A percentile compares a stretch with the other conserved stretches of the same genome.
phyloP scores from a whole-genome alignment of 2,329 filamentous ascomycete species.

The Penicillium griseofulvum region DNA sequence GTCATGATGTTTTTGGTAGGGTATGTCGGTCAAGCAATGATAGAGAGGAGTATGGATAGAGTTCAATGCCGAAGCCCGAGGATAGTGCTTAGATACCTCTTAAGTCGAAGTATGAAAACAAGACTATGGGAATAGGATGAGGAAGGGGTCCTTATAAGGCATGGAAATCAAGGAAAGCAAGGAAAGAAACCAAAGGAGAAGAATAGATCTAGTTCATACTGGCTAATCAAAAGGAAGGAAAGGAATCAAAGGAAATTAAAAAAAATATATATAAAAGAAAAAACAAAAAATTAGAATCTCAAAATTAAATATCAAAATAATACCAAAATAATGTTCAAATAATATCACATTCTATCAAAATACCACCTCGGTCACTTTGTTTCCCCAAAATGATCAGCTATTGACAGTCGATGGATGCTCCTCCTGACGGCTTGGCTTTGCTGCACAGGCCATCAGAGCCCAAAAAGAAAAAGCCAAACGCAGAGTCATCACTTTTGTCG shows the following conservation, averaged over 20 bases:
- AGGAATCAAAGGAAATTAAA: not conserved
- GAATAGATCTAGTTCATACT: slow-evolving; percentile 1
- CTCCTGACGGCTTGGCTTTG: slow-evolving; percentile 6
- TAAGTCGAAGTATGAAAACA: not conserved
- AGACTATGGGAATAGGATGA: not conserved
- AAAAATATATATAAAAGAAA: not conserved
- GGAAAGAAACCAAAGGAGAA: not conserved
- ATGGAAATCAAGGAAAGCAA: not conserved
- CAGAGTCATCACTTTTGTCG: not conserved
- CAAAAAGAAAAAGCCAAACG: not conserved
- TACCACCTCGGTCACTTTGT: not conserved
- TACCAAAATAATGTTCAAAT: no score
- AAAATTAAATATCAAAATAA: not conserved
- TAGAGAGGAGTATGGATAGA: not conserved
- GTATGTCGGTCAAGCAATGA: not conserved
- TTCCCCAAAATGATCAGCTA: slow-evolving; percentile 9
- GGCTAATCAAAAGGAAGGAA: not conserved
- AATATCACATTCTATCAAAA: no score
- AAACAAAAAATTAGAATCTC: not conserved
- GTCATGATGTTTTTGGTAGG: slow-evolving; percentile 9
- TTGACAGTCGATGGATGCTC: not conserved
- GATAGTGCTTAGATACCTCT: not conserved
- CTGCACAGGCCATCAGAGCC: slow-evolving; percentile 5
- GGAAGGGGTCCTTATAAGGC: slow-evolving; percentile 5
- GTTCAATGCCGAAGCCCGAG: not conserved